Percentiles rank a stretch among this genome's conserved stretches.
These are phyloP conservation scores for Debaryomyces castellii DNA, from an alignment of 805 yeast species.

Conservation along the genomic window DNA sequence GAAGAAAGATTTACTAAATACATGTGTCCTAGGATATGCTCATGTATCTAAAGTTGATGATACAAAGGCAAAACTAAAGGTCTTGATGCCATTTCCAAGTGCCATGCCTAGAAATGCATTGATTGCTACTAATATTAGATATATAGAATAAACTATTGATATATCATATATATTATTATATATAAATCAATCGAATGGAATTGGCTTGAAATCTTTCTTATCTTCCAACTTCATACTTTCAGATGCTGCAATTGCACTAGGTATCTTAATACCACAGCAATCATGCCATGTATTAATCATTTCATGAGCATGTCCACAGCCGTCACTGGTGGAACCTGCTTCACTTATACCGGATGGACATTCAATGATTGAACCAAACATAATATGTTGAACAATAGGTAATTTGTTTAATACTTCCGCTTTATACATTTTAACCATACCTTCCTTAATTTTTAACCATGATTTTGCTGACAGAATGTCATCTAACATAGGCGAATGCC, in stretches of 20 bases:
- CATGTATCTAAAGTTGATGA: constrained; percentile 76
- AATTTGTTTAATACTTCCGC: constrained; percentile 89
- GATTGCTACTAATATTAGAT: constrained; percentile 75
- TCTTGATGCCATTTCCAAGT: constrained; percentile 87
- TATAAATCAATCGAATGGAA: constrained; percentile 62
- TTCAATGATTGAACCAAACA: constrained; percentile 68
- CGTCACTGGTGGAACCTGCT: constrained; percentile 20
- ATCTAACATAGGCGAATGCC: constrained; percentile 97
- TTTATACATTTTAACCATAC: constrained; percentile 93
- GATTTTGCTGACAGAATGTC: constrained; percentile 89
- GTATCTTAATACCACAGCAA: constrained; percentile 95
- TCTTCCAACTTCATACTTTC: constrained; percentile 41
- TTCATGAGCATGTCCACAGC: constrained; percentile 19
- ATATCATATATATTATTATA: constrained; percentile 3
- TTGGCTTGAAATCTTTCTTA: constrained; percentile 30
- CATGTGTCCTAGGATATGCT: constrained; percentile 77
- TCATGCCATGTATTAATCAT: constrained; percentile 79
- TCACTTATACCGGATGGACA: constrained; percentile 71
- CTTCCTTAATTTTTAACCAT: constrained; percentile 90
- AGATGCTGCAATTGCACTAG: constrained; percentile 92
- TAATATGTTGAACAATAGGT: constrained; percentile 92
- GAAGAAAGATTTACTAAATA: constrained; percentile 50
- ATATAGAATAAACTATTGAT: constrained; percentile 61
- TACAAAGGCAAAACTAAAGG: constrained; percentile 59
- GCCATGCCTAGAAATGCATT: constrained; percentile 73